Conservation (phyloP, 1,284 basidiomycete species). For the Ustilago bromivora region DNA sequence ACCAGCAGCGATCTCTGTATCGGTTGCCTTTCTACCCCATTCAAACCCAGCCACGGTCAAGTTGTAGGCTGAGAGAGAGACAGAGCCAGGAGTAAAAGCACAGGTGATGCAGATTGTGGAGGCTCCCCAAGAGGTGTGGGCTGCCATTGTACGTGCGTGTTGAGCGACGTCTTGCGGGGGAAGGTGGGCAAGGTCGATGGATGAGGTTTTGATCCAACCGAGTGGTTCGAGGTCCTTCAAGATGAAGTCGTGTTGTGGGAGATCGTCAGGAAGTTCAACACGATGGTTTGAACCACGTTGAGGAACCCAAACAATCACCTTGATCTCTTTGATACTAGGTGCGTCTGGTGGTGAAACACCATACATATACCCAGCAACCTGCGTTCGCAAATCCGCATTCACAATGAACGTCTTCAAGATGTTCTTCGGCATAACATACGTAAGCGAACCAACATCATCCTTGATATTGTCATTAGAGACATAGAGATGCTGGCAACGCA, state of each 20-base stretch:
- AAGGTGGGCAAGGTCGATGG: constrained; percentile 73
- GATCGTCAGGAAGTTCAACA: constrained; percentile 85
- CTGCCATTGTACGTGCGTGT: constrained; percentile 95
- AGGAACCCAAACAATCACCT: constrained; percentile 93
- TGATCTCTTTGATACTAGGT: constrained; percentile 98
- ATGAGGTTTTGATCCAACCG: constrained; percentile 98
- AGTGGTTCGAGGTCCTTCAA: constrained; percentile 93
- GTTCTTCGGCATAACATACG: constrained; percentile 98
- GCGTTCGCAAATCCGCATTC: constrained; percentile 92
- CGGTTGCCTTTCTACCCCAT: constrained; percentile 90
- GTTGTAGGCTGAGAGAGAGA: constrained; percentile 92
- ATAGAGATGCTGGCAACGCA: constrained; percentile 97
- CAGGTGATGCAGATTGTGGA: constrained; percentile 92
- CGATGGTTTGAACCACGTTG: constrained; percentile 95
- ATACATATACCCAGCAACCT: constrained; percentile 94
- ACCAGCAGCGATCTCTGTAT: constrained; percentile 77
- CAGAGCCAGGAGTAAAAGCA: constrained; percentile 97
- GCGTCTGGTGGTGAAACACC: constrained; percentile 94
- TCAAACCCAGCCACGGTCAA: constrained; percentile 93
- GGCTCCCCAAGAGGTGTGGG: constrained; percentile 93
- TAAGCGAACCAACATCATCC: constrained; percentile 92
- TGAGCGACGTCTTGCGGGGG: constrained; percentile 94
- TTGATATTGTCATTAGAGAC: constrained; percentile 99
- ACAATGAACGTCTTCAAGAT: constrained; percentile 93
- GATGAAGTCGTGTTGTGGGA: constrained; percentile 93